Base-by-base conservation (phyloP, 2,329 filamentous ascomycete genomes). In the Fonsecaea pedrosoi region DNA sequence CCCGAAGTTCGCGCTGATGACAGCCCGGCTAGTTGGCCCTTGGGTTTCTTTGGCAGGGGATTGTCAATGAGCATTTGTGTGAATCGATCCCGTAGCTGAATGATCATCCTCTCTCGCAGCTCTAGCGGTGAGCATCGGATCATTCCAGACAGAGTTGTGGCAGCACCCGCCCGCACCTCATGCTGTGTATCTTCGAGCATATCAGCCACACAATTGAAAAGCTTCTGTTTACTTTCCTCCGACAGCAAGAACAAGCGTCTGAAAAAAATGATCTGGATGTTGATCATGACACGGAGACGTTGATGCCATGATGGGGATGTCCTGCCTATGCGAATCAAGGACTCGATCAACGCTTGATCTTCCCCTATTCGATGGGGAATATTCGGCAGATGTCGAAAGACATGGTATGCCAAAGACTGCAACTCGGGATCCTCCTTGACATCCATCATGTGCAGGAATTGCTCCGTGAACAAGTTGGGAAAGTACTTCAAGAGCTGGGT, bases 201-300 rank as follows among this genome's bases (percentile, higher is more conserved):
- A 72, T 90, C 91, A 48, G 94, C 92, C n/a, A 99, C 94, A 63
- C 94, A 96, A 54, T 90, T 89, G 76, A 98, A 96, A 15, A 99
- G 86, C 38, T 87, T 86, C 73, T 92, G 86, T 62, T 95, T 91
- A 77, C 97, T 90, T 7, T 85, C 81, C 6, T 86, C 83, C 37
- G 88, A 86, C 72, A 96, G 91, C 34, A 98, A 83, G 83, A 99
- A 99, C 42, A 99, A 86, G 32, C 94, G 91, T 59, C 95, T 90
- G 87, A 98, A 99, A 82, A 97, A 99, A 73, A 99, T 90, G 71
- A 98, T 94, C 75, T 99, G 96, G 84, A 99, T 97, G 80, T 98
- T 98, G 80, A 99, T 94, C 72, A 99, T 87, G 53, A 96, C 92
- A 32, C 96, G 89, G 45, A 99, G 85, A 55, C 95, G 91, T 80